Conservation (phyloP, 305 asterid genomes). For the Fraxinus nigra region DNA sequence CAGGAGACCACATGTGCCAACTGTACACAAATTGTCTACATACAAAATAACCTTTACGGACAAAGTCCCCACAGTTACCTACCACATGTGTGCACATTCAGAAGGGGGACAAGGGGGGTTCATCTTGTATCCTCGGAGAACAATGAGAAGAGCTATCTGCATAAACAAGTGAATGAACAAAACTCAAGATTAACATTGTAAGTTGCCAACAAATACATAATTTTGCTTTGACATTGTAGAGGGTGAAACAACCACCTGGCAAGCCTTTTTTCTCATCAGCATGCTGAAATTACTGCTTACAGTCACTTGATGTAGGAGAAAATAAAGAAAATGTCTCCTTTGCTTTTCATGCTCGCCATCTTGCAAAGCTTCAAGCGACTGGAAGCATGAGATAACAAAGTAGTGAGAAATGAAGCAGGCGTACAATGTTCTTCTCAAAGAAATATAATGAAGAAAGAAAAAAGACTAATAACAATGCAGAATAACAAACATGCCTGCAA, state of each 20-base stretch:
- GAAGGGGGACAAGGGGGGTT: constrained; percentile 96
- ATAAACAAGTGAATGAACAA: constrained; percentile 26
- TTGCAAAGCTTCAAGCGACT: constrained; percentile 99
- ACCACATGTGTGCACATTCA: constrained; percentile 99
- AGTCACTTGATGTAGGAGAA: constrained; percentile 96
- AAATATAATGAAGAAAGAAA: constrained; percentile 8
- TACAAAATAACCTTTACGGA: constrained; percentile 20
- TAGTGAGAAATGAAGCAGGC: constrained; percentile 23
- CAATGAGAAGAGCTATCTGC: constrained; percentile 83
- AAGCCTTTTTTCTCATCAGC: constrained; percentile 91
- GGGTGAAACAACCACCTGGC: constrained; percentile 63
- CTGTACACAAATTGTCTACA: constrained; percentile 14
- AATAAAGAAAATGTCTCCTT: constrained; percentile 85
- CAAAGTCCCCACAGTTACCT: constrained; percentile 36
- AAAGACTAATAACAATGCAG: constrained; percentile 13
- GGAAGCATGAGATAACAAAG: constrained; percentile 29
- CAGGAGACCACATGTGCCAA: constrained; percentile 6
- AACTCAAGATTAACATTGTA: constrained; percentile 21
- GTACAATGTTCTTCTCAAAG: constrained; percentile 15
- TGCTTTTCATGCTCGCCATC: constrained; percentile 98
- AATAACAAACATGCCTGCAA: constrained; percentile 69
- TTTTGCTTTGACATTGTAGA: constrained; percentile 23
- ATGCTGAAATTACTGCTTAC: constrained; percentile 92
- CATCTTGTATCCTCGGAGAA: constrained; percentile 90
- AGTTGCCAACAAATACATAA: constrained; percentile 17